Percentiles rank a stretch among this genome's conserved stretches.
phyloP scores from a whole-genome alignment of 2,329 filamentous ascomycete species.

The Hypoxylon sp. region DNA sequence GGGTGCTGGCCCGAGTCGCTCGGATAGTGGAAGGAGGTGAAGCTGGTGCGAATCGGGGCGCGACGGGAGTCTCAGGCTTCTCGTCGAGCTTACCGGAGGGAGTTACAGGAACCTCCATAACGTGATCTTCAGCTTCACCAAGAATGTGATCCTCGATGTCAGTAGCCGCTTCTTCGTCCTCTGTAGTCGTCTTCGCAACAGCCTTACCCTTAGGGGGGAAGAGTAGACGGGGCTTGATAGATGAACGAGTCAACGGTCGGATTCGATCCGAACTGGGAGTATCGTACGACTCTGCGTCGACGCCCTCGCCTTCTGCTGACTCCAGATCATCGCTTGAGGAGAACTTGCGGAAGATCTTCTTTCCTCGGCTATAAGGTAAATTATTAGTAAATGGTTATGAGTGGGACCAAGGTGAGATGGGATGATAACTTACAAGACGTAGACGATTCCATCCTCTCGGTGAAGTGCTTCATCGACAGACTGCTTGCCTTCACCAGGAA shows the following conservation, averaged over 20 bases:
- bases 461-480: conserved; percentile 74
- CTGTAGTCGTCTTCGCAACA: conserved; percentile 58
- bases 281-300: conserved; percentile 54
- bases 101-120: conserved; percentile 58
- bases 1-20: conserved; percentile 70
- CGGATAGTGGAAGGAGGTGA: conserved; percentile 75
- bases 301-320: conserved; percentile 55
- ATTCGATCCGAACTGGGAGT: conserved; percentile 51
- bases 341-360: conserved; percentile 82
- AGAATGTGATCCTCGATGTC: conserved; percentile 68
- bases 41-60: conserved; percentile 68
- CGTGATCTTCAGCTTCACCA: conserved; percentile 56
- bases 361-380: conserved; percentile 74
- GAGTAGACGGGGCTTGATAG: conserved; percentile 79
- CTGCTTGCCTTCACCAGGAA: conserved; percentile 71
- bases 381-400: conserved; percentile 36
- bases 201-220: conserved; percentile 71
- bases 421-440: conserved; percentile 77
- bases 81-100: conserved; percentile 55
- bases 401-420: conserved; percentile 19
- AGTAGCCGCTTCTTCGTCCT: conserved; percentile 73
- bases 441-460: conserved; percentile 80
- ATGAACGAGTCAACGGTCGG: conserved; percentile 72
- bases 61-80: conserved; percentile 66
- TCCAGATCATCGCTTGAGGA: conserved; percentile 58